phyloP scores from a whole-genome alignment of 495 filamentous ascomycete genomes.

The Neurospora sp. region DNA sequence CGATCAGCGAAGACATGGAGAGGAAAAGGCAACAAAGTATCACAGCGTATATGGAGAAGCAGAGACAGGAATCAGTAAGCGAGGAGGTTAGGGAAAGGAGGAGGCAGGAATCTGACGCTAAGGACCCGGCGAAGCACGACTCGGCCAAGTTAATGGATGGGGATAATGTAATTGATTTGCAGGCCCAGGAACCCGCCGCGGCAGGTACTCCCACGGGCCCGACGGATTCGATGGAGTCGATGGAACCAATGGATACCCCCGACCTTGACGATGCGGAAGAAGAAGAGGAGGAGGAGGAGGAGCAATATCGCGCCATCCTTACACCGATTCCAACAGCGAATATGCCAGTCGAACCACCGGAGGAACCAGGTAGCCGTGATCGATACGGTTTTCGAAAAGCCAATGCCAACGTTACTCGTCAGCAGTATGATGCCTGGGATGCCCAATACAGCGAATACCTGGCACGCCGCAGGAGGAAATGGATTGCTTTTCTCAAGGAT shows the following conservation, averaged over 20 bases:
- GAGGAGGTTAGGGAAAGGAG: neutral
- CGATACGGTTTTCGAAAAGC: conserved; percentile 87
- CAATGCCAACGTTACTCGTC: conserved; percentile 63
- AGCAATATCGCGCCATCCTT: neutral
- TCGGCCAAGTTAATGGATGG: conserved; percentile 22
- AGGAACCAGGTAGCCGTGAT: conserved; percentile 46
- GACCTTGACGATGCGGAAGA: neutral
- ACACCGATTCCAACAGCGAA: conserved; percentile 13
- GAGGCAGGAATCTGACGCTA: conserved; percentile 6
- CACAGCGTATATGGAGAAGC: conserved; percentile 2
- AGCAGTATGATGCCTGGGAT: conserved; percentile 80
- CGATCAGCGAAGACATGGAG: conserved; percentile 16
- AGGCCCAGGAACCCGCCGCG: neutral
- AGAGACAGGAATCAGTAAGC: conserved; percentile 6
- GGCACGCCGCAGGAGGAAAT: conserved; percentile 65
- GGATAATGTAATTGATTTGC: conserved; percentile 7
- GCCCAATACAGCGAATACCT: conserved; percentile 57
- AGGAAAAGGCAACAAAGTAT: conserved; percentile 3
- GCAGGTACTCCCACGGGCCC: neutral
- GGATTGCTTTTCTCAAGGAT: conserved; percentile 66
- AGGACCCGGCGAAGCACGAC: conserved; percentile 20
- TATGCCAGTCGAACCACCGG: conserved; percentile 18
- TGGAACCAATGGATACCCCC: neutral
- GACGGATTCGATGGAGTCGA: neutral
- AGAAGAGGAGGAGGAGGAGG: neutral